Conservation (phyloP, 2,329 filamentous ascomycete species). For the Trichoderma semiorbis region DNA sequence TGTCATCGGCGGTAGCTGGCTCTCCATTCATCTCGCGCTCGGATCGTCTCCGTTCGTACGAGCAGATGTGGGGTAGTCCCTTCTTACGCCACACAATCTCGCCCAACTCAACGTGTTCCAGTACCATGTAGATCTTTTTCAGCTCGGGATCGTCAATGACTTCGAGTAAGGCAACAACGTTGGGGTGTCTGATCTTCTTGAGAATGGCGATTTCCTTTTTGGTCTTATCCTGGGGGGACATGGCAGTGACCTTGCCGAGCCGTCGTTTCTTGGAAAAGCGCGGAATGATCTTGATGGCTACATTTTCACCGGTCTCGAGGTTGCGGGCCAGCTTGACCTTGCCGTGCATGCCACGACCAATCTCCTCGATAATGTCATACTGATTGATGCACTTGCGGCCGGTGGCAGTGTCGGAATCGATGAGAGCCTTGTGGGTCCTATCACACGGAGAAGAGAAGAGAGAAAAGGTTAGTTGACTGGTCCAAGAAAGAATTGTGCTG, state of each 20-base stretch:
- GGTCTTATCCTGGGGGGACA: slow-evolving; percentile 69
- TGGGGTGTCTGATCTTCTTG: slow-evolving; percentile 97
- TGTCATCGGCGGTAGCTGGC: slow-evolving; percentile 56
- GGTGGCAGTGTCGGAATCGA: slow-evolving; percentile 83
- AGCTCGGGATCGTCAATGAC: slow-evolving; percentile 95
- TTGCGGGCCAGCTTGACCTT: slow-evolving; percentile 95
- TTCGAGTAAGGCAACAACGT: slow-evolving; percentile 91
- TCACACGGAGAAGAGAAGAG: background rate
- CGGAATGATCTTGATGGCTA: slow-evolving; percentile 98
- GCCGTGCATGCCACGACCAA: slow-evolving; percentile 91
- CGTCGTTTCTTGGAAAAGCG: slow-evolving; percentile 90
- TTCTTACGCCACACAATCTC: slow-evolving; percentile 94
- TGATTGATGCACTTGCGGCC: slow-evolving; percentile 97
- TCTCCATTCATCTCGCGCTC: slow-evolving; percentile 66
- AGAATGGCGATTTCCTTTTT: slow-evolving; percentile 97
- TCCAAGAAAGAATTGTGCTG: background rate
- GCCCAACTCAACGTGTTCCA: slow-evolving; percentile 91
- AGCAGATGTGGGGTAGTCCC: slow-evolving; percentile 76
- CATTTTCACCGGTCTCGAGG: slow-evolving; percentile 68
- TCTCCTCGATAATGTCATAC: slow-evolving; percentile 94
- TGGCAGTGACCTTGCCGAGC: slow-evolving; percentile 73
- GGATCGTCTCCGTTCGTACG: slow-evolving; percentile 76
- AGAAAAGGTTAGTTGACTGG: background rate
- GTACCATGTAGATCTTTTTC: slow-evolving; percentile 97
- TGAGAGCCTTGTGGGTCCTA: slow-evolving; percentile 84